Evolutionary conservation across 805 yeast genomes (phyloP).

Genomic region (Yarrowia porcina): DNA sequence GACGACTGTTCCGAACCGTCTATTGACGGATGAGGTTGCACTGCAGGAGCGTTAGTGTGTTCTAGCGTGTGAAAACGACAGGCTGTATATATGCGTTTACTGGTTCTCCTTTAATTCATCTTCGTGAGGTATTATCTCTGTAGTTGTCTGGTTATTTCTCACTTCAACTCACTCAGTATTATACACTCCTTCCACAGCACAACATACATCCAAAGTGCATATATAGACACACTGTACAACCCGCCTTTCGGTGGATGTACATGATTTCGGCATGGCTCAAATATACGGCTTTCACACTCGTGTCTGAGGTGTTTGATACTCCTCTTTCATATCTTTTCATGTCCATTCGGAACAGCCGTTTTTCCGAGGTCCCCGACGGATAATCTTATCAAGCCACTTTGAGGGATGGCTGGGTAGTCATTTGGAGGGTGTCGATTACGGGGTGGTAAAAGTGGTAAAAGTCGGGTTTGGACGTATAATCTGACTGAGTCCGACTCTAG

Average conservation of each 20-base stretch:
- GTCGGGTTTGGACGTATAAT: too few relatives aligned
- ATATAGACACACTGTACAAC: not conserved
- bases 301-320: too few relatives aligned
- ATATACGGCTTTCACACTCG: too few relatives aligned
- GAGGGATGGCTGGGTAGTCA: not conserved
- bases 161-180: not conserved
- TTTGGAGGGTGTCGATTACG: too few relatives aligned
- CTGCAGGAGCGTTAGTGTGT: not conserved
- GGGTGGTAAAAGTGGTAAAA: too few relatives aligned
- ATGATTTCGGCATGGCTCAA: not conserved
- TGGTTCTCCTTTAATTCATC: too few relatives aligned
- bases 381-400: constrained; percentile 15
- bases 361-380: constrained; percentile 12
- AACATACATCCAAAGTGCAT: not conserved
- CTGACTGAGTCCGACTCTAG: too few relatives aligned
- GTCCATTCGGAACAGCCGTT: not conserved
- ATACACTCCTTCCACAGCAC: not conserved
- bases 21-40: not conserved
- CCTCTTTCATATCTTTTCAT: too few relatives aligned
- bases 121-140: not conserved
- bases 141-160: too few relatives aligned
- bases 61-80: too few relatives aligned
- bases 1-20: not conserved
- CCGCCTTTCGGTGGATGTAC: not conserved
- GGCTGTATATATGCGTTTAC: not conserved